Percentiles rank a stretch among this genome's conserved stretches.
These are phyloP conservation scores for Phytophthora citrophthora DNA, from an alignment of 352 stramenopile species.

Conservation along the genomic window DNA sequence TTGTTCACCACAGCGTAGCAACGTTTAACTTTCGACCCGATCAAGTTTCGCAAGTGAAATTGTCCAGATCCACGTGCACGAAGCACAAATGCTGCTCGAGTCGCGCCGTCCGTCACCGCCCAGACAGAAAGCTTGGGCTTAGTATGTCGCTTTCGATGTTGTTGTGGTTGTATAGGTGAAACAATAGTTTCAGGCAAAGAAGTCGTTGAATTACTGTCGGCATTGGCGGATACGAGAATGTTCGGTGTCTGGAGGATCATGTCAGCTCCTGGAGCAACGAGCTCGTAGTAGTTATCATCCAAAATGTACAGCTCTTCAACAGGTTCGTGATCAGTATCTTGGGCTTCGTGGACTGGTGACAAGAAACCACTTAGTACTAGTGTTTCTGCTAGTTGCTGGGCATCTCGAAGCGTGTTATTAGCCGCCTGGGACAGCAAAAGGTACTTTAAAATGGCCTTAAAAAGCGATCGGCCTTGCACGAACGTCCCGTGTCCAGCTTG, in stretches of 20 bases:
- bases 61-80: background rate
- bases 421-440: constrained; percentile 38
- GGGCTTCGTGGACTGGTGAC: constrained; percentile 30
- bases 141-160: background rate
- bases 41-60: constrained; percentile 19
- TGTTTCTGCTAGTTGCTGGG: constrained; percentile 39
- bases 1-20: constrained; percentile 49
- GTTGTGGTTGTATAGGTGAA: constrained; percentile 9
- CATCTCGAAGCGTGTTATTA: constrained; percentile 33
- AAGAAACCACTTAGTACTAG: constrained; percentile 46
- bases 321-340: constrained; percentile 23
- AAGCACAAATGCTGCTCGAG: constrained; percentile 37
- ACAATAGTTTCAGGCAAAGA: constrained; percentile 20
- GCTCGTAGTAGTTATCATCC: constrained; percentile 50
- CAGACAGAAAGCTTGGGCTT: constrained; percentile 34
- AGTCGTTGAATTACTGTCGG: constrained; percentile 14
- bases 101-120: constrained; percentile 44
- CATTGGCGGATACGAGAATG: constrained; percentile 14
- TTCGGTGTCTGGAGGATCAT: constrained; percentile 13
- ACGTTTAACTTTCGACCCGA: constrained; percentile 6
- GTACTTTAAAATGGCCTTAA: constrained; percentile 36
- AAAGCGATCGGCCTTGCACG: constrained; percentile 47
- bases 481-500: constrained; percentile 33
- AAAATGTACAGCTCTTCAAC: constrained; percentile 38
- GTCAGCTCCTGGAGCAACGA: constrained; percentile 47